Base-by-base conservation (phyloP, 176 grass and related monocot genomes). In the Hordeum marinum region DNA sequence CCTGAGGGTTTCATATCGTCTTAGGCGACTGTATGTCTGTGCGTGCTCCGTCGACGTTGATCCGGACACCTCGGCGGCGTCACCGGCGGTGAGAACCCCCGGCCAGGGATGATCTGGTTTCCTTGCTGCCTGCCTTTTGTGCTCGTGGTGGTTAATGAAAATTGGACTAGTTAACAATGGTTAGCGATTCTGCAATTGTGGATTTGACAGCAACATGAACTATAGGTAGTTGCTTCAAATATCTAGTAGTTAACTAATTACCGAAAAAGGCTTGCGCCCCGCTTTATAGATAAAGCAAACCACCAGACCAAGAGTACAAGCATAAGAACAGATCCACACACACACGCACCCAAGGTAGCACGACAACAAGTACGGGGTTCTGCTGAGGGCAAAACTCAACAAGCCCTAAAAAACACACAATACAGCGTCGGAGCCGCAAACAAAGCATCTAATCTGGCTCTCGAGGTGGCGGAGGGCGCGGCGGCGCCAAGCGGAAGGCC, bases 1-100 rank as follows among this genome's bases (percentile, higher is more conserved):
- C 23, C 58, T 87, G 40, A 43, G 31, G 26, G 76, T 71, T 80
- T 91, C 81, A 14, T 70, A 17, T 62, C 76, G 13, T 41, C 48
- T 4, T 61, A 76, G 85, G 50, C 39, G 32, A 20, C 80, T 13
- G 3, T 26, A 9, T 34, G 42, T 50, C 27, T 79, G 48, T 48
- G 85, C 85, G 42, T 91, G 76, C 62, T 87, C 76, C 27, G 61
- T 54, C 1, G 76, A 84, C 61, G 39, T 10, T 70, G 58, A 31
- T 50, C 60, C 68, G 13, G 76, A 80, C 15, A 76, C 12, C 25
- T 74, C 71, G 9, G 76, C 25, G 23, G 69, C 68, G n/a, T 39
- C 39, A 12, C 89, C 75, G n/a, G 64, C 59, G 75, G 89, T 91
- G 68, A 76, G 13, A 54, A 0, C 46, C 46, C 46, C 46, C 0